phyloP scores from a whole-genome alignment of 2,329 filamentous ascomycete genomes.

The Bimuria novae-zelandiae region DNA sequence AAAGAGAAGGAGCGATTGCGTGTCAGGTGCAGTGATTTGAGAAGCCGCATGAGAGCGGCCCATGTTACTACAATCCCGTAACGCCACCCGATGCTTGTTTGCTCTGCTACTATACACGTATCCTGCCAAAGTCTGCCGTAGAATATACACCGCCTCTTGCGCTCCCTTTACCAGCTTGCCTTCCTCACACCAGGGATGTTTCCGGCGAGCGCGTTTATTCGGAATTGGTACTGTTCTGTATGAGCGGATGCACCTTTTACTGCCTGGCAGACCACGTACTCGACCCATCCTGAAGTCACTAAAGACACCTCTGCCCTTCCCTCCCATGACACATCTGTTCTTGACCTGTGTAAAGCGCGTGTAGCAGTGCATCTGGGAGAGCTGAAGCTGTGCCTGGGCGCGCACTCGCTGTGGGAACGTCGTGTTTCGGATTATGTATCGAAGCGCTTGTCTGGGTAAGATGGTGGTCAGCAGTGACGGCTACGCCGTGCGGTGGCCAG shows the following conservation, averaged over 20 bases:
- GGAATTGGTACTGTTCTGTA: slow-evolving; percentile 82
- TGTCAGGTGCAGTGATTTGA: neutral
- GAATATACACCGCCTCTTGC: slow-evolving; percentile 14
- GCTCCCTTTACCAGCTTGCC: slow-evolving; percentile 79
- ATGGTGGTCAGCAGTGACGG: slow-evolving; percentile 8
- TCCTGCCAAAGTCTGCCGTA: neutral
- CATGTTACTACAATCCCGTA: slow-evolving; percentile 19
- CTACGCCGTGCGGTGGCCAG: slow-evolving; percentile 5
- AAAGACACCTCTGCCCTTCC: slow-evolving; percentile 88
- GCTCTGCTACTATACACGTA: slow-evolving; percentile 30
- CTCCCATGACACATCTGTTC: slow-evolving; percentile 90
- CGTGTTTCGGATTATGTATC: slow-evolving; percentile 91
- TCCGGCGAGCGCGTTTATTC: slow-evolving; percentile 83
- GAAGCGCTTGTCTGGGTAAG: slow-evolving; percentile 70
- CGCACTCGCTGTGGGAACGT: slow-evolving; percentile 79
- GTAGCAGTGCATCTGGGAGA: slow-evolving; percentile 95
- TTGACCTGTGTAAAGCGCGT: slow-evolving; percentile 91
- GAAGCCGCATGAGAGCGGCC: neutral
- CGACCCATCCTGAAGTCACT: slow-evolving; percentile 89
- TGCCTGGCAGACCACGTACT: slow-evolving; percentile 59
- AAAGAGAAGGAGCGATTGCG: slow-evolving; percentile 13
- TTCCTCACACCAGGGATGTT: slow-evolving; percentile 91
- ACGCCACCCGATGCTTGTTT: slow-evolving; percentile 38
- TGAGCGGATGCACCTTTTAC: slow-evolving; percentile 10
- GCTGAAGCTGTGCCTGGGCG: slow-evolving; percentile 88